Percentiles rank a stretch among this genome's conserved stretches.
phyloP scores from a whole-genome alignment of 805 yeast species.

The Kuraishia piskuri region DNA sequence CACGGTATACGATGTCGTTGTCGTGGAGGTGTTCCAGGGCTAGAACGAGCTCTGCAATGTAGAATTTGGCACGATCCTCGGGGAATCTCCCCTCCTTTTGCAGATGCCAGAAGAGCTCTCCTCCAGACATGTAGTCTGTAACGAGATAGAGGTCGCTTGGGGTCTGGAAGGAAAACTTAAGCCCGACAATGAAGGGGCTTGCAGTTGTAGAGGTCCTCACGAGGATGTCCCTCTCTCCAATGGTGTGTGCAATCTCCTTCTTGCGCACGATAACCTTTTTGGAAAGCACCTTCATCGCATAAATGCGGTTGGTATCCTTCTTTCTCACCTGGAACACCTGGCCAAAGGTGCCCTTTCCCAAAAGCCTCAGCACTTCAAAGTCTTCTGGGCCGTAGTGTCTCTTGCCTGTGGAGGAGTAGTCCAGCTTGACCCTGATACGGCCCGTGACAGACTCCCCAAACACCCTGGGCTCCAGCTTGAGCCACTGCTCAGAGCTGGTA shows the following conservation, averaged over 20 bases:
- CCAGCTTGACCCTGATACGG: constrained; percentile 65
- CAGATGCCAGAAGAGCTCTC: constrained; percentile 93
- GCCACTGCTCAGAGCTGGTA: constrained; percentile 57
- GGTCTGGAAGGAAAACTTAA: constrained; percentile 94
- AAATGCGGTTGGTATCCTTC: constrained; percentile 80
- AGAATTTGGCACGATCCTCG: constrained; percentile 92
- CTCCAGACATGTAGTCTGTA: constrained; percentile 97
- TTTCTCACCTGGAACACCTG: constrained; percentile 95
- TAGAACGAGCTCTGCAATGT: constrained; percentile 89
- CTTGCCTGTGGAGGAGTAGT: constrained; percentile 59
- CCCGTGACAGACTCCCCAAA: constrained; percentile 74
- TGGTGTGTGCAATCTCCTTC: constrained; percentile 96
- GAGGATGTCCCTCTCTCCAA: constrained; percentile 91
- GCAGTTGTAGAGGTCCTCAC: constrained; percentile 87
- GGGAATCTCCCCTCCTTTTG: constrained; percentile 93
- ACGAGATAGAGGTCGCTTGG: constrained; percentile 87
- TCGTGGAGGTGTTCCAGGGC: constrained; percentile 94
- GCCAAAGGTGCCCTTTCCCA: constrained; percentile 97
- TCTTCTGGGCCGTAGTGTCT: constrained; percentile 89
- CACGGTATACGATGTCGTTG: constrained; percentile 93
- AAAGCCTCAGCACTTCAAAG: constrained; percentile 80
- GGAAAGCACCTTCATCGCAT: constrained; percentile 95
- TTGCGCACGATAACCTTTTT: constrained; percentile 93
- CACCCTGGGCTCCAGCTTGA: constrained; percentile 61
- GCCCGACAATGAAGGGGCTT: constrained; percentile 90